Evolutionary conservation across 164 flowering plant species (phyloP).

Genomic region (Akebia trifoliata): DNA sequence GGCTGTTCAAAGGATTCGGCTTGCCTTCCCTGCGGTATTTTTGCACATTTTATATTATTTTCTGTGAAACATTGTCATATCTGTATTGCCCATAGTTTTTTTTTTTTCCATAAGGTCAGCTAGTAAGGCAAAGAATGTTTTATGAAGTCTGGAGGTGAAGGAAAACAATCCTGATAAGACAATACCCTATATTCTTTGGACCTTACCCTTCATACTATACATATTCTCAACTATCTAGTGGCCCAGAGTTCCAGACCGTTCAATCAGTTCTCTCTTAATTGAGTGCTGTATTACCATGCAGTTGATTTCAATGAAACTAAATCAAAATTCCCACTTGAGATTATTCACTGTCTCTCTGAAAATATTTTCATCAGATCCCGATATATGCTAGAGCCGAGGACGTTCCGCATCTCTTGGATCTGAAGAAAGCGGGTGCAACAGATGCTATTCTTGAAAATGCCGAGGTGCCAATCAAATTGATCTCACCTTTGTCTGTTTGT

Average conservation of each 20-base stretch:
- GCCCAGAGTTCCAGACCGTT: too few species aligned
- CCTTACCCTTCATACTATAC: too few species aligned
- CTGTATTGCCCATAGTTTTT: neutral
- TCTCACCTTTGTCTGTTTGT: neutral
- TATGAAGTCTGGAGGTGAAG: neutral
- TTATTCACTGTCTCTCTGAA: neutral
- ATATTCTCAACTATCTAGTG: too few species aligned
- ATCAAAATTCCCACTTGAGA: too few species aligned
- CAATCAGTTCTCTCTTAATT: too few species aligned
- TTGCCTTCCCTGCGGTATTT: conserved; percentile 80
- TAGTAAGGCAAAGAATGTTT: neutral
- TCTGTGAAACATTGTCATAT: neutral
- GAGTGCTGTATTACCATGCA: too few species aligned
- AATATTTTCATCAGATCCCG: conserved; percentile 49
- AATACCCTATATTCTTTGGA: too few species aligned
- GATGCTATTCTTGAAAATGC: conserved; percentile 90
- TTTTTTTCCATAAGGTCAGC: too few species aligned
- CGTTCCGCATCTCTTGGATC: conserved; percentile 68
- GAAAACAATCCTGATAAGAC: neutral
- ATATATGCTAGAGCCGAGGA: conserved; percentile 93
- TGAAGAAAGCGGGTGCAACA: conserved; percentile 95
- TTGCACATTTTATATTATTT: conserved; percentile 1
- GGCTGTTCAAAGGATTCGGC: conserved; percentile 84
- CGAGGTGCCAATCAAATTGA: conserved; percentile 46
- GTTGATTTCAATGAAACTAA: too few species aligned